Evolutionary conservation across 805 yeast species (phyloP), one percentile per base, ranked within the genome.

Genomic region (Kodamaea fukazawae): DNA sequence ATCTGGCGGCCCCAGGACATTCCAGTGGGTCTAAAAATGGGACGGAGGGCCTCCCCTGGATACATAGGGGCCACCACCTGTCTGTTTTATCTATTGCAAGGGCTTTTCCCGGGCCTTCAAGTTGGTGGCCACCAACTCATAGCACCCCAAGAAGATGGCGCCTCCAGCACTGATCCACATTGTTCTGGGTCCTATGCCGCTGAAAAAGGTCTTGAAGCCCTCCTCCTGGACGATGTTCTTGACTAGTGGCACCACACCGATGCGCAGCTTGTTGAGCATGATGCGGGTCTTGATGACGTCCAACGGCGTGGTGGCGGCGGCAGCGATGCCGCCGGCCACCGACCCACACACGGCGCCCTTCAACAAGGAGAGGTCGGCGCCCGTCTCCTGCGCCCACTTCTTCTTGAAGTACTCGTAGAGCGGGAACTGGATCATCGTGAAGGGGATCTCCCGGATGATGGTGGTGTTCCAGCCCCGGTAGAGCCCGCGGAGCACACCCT

Each of bases 121-220:
- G 17, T 37, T 37, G 15, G 27, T 25, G 7, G 35, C 33, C 8
- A 79, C 83, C 15, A 81, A 61, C 62, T 95, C 99, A 57, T 93
- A 93, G 40, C 87, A 86, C 4, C 99, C 99, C 41, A 93, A 69
- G 67, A 95, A 93, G 12, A 95, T 89, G 12, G 98, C 96, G 20
- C 99, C 99, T 14, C 99, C 99, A 4, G 95, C 93, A 65, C 95
- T 83, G 42, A 93, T 91, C 99, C 99, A 93, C 78, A 86, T 72
- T 0, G 97, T 90, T 59, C 99, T 75, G 4, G 99, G 98, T 0
- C 96, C 97, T 18, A 91, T 73, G 10, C 99, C 99, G 35, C 76
- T 76, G 57, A 79, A 76, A 49, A 93, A 88, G 1, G 84, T 88
- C 6, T 57, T 49, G 29, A 69, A 64, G 0, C 97, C 97, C 57